Base-by-base conservation (phyloP, 1,284 basidiomycete genomes). In the Paramarasmius palmivorus region DNA sequence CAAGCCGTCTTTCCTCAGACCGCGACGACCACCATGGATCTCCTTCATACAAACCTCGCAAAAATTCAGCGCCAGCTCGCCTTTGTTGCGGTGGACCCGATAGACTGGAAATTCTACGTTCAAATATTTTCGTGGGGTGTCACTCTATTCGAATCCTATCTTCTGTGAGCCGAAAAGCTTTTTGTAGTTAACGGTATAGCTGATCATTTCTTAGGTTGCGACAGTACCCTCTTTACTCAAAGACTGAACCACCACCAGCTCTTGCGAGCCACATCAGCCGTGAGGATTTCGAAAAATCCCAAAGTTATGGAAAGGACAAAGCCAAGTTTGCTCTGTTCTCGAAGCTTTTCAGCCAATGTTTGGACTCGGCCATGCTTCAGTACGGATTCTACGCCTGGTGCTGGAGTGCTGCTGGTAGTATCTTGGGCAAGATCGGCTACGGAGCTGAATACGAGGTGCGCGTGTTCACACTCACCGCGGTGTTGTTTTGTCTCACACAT, bases 301-400 rank as follows among this genome's bases (percentile, higher is more conserved):
- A 98, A 69, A 73, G 77, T 23, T 99, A 99, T 73, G 93, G 94
- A 17, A 83, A 81, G 48, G 93, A 96, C 79, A 98, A 98, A 73
- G 89, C 94, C n/a, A 82, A 83, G 63, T 96, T 92, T 70, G 81
- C 84, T 1, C 73, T 97, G 44, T 68, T 93, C 58, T 83, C 88
- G 0, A 84, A 86, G 1, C 59, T 95, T 53, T 84, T 88, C 68
- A 86, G 86, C 64, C 90, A 93, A 65, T 62, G 78, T 38, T 64
- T 93, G 25, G 89, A 92, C 58, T 89, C 88, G 14, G 66, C 73
- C 6, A 71, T 95, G 70, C 76, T 98, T 22, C 83, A 89, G 34
- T 84, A 76, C 61, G 90, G 90, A 2, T 78, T 90, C 47, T 94
- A 93, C 65, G 83, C 92, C 1, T 89, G 84, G 82, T 80, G 84